phyloP scores from a whole-genome alignment of 352 stramenopile genomes.

The Phytopythium boreale region DNA sequence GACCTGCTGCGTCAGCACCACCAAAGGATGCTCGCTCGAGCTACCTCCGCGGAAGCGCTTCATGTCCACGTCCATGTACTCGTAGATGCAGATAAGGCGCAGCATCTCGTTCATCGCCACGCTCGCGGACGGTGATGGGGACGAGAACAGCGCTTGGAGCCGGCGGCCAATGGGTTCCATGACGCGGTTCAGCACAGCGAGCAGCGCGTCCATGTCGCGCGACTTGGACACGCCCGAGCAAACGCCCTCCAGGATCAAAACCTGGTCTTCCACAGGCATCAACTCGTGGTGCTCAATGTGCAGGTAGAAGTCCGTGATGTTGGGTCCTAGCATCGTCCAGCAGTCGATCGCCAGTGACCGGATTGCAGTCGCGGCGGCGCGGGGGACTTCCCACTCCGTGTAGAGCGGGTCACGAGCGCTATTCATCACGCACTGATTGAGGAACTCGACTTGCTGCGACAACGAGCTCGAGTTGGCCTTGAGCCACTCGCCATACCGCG shows the following conservation, averaged over 20 bases:
- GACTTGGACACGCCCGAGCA: conserved; percentile 53
- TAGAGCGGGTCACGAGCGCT: conserved; percentile 45
- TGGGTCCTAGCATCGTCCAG: conserved; percentile 57
- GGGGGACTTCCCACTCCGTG: conserved; percentile 70
- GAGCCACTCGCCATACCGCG: conserved; percentile 80
- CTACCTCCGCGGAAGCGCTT: conserved; percentile 15
- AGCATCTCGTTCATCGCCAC: conserved; percentile 64
- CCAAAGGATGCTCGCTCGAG: conserved; percentile 34
- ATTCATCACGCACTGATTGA: conserved; percentile 67
- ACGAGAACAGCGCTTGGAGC: conserved; percentile 41
- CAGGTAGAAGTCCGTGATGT: conserved; percentile 77
- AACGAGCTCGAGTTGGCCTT: conserved; percentile 43
- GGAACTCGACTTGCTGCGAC: conserved; percentile 53
- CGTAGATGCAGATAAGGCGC: conserved; percentile 82
- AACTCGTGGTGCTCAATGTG: conserved; percentile 66
- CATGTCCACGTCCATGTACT: conserved; percentile 56
- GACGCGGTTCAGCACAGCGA: conserved; percentile 60
- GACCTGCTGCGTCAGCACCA: conserved; percentile 73
- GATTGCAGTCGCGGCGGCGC: conserved; percentile 66
- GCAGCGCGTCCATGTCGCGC: conserved; percentile 37
- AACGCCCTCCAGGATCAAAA: conserved; percentile 82
- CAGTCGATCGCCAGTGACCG: conserved; percentile 76
- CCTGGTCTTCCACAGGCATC: conserved; percentile 76
- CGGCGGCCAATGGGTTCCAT: conserved; percentile 61
- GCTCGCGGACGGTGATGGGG: conserved; percentile 31